These are phyloP conservation scores for Pseudogymnoascus sp. DNA, from an alignment of 2,329 filamentous ascomycete species.

Conservation along the genomic window DNA sequence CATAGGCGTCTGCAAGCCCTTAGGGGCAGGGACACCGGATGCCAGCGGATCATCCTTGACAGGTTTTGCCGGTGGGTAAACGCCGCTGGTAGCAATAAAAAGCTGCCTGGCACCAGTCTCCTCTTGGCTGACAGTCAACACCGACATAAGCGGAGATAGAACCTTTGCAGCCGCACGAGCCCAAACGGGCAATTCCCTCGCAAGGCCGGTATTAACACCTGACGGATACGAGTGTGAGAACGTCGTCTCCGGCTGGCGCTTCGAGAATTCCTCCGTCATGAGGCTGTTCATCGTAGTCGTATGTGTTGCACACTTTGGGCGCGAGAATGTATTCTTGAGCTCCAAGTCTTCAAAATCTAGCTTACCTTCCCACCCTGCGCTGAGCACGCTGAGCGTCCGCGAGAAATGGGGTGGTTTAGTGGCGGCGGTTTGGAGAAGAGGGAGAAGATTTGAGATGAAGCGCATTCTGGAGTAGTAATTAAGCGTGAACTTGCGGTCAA, in stretches of 20 bases:
- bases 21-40: conserved; percentile 14
- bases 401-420: conserved; percentile 35
- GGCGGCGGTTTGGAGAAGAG: conserved; percentile 33
- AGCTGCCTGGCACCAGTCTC: conserved; percentile 23
- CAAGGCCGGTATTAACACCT: conserved; percentile 37
- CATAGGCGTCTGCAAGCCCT: conserved; percentile 6
- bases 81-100: conserved; percentile 23
- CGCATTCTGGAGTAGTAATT: conserved; percentile 50
- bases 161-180: conserved; percentile 14
- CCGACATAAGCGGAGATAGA: conserved; percentile 13
- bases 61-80: conserved; percentile 20
- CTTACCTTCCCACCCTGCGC: conserved; percentile 42
- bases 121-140: conserved; percentile 14
- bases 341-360: conserved; percentile 38
- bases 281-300: conserved; percentile 34
- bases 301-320: conserved; percentile 17
- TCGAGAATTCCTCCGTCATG: conserved; percentile 42
- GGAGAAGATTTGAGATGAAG: conserved; percentile 48
- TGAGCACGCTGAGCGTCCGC: conserved; percentile 47
- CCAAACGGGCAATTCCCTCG: conserved; percentile 23
- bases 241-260: conserved; percentile 35
- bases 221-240: conserved; percentile 43
- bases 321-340: conserved; percentile 19
- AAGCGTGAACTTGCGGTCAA: conserved; percentile 22
- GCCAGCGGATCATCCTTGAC: conserved; percentile 7